phyloP scores from a whole-genome alignment of 805 yeast genomes.

The Teunomyces gatunensis region DNA sequence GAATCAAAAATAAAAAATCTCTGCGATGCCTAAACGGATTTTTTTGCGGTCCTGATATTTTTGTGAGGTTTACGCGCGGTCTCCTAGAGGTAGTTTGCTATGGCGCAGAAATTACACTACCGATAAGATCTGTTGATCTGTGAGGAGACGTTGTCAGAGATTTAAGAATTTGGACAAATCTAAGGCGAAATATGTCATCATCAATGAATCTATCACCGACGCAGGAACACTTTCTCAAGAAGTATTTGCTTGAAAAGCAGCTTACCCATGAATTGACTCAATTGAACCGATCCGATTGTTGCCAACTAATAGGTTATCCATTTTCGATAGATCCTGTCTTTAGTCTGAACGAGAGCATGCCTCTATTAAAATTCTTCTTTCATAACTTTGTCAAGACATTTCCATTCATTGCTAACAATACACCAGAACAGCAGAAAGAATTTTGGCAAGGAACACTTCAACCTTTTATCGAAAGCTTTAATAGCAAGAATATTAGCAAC shows the following conservation, averaged over 20 bases:
- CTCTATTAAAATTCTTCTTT: conserved; percentile 68
- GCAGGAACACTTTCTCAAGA: conserved; percentile 85
- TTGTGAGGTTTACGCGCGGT: not conserved
- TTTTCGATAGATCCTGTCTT: conserved; percentile 49
- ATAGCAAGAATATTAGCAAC: conserved; percentile 65
- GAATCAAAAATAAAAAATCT: not conserved
- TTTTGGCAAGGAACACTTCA: conserved; percentile 84
- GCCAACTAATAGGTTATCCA: conserved; percentile 76
- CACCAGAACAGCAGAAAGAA: conserved; percentile 42
- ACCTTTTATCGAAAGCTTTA: conserved; percentile 76
- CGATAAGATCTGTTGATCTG: conserved; percentile 1
- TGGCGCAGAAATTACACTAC: not conserved
- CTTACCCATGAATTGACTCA: conserved; percentile 59
- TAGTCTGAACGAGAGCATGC: conserved; percentile 37
- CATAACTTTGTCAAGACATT: conserved; percentile 60
- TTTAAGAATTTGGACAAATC: not conserved
- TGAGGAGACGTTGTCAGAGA: not conserved
- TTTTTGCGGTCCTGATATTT: not conserved
- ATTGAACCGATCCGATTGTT: conserved; percentile 58
- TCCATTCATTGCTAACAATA: conserved; percentile 63
- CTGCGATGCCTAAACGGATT: not conserved
- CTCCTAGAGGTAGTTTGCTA: too few species aligned
- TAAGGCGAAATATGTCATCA: not conserved
- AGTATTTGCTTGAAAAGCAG: conserved; percentile 67
- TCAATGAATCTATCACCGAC: conserved; percentile 34